Conservation (phyloP, 1,139 yeast species). For the Saccharomycopsis hybrid region DNA sequence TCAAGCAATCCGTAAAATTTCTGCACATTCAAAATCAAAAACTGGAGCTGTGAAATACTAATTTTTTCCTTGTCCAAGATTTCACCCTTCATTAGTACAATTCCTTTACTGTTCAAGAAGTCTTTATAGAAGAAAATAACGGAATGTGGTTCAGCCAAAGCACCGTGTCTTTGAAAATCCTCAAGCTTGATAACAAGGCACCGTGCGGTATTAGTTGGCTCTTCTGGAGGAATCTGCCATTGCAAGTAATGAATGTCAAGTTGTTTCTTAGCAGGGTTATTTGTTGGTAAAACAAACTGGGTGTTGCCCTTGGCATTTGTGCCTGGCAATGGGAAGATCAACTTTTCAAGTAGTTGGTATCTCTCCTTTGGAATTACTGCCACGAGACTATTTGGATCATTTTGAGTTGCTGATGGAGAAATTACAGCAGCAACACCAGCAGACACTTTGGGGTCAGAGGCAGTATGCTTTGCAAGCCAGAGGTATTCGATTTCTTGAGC, state of each 20-base stretch:
- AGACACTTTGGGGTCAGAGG: constrained; percentile 1
- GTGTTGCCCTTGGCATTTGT: constrained; percentile 5
- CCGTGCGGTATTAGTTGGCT: constrained; percentile 3
- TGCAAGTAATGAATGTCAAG: constrained; percentile 20
- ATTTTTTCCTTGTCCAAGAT: constrained; percentile 10
- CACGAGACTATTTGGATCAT: constrained; percentile 2
- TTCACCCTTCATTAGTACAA: constrained; percentile 21
- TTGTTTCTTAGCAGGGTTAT: constrained; percentile 12
- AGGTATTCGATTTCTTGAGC: constrained; percentile 16
- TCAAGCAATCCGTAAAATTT: constrained; percentile 20
- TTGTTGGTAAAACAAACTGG: constrained; percentile 17
- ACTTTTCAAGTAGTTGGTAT: constrained; percentile 7
- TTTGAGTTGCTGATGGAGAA: too few species aligned
- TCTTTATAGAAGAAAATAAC: constrained; percentile 18
- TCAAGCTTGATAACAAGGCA: constrained; percentile 12
- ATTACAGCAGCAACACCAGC: neutral
- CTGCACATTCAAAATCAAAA: constrained; percentile 17
- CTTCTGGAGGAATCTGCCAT: constrained; percentile 14
- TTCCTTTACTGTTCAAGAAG: constrained; percentile 9
- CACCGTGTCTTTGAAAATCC: constrained; percentile 15
- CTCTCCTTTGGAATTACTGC: constrained; percentile 9
- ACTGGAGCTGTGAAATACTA: constrained; percentile 10
- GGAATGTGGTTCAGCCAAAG: constrained; percentile 13
- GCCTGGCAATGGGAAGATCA: too few species aligned
- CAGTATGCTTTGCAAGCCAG: constrained; percentile 14